These are phyloP conservation scores for Flaveria brownii DNA, from an alignment of 129 eudicot genomes.

Conservation along the genomic window DNA sequence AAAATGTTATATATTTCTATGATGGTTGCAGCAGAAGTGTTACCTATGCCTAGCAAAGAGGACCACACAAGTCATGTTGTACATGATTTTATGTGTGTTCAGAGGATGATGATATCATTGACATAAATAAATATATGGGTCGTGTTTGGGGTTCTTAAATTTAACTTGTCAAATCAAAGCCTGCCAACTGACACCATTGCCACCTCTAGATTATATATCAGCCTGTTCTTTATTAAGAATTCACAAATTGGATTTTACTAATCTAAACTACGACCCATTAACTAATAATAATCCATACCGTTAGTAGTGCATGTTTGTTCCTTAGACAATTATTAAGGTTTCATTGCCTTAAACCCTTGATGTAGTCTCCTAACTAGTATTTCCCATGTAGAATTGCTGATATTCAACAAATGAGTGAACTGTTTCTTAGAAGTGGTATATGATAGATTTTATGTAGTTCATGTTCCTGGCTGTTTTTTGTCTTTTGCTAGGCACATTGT, in stretches of 20 bases:
- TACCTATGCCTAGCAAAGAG: not conserved
- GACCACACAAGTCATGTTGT: no score
- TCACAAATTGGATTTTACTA: no score
- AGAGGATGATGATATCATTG: no score
- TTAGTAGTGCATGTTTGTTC: not conserved
- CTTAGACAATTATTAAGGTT: not conserved
- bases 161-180: not conserved
- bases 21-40: not conserved
- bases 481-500: not conserved
- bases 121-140: not conserved
- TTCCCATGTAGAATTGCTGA: not conserved
- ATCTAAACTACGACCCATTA: no score
- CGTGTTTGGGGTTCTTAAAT: not conserved
- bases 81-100: no score
- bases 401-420: not conserved
- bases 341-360: not conserved
- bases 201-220: no score
- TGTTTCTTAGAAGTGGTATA: not conserved
- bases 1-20: not conserved
- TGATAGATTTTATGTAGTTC: conserved; percentile 1
- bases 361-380: not conserved
- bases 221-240: no score
- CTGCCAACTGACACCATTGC: no score
- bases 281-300: no score
- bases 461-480: not conserved